These are phyloP conservation scores for Mortierella polycephala DNA, from an alignment of 371 early-diverging fungal genomes.

Conservation along the genomic window DNA sequence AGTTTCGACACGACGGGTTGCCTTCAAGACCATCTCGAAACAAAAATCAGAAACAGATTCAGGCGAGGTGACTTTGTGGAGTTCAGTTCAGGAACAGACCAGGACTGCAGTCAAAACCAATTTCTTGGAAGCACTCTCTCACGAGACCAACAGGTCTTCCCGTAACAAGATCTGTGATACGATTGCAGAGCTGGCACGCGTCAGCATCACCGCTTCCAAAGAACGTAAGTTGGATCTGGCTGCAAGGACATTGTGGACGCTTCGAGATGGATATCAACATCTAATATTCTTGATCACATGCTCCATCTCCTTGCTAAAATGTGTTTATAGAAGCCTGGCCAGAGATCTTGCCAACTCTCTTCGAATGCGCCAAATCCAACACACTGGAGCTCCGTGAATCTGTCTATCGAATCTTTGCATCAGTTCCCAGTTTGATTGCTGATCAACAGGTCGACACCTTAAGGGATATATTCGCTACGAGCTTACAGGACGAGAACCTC, in stretches of 20 bases:
- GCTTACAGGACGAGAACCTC: constrained; percentile 70
- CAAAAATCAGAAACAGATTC: constrained; percentile 37
- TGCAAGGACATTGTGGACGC: neutral
- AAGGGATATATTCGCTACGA: constrained; percentile 71
- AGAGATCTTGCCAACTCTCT: constrained; percentile 78
- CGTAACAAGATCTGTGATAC: constrained; percentile 93
- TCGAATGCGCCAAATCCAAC: constrained; percentile 80
- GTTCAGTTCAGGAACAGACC: constrained; percentile 70
- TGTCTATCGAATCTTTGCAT: constrained; percentile 86
- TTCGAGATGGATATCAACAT: neutral
- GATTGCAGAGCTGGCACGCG: constrained; percentile 85
- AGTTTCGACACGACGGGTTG: constrained; percentile 88
- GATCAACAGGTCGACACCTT: constrained; percentile 74
- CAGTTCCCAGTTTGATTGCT: constrained; percentile 78
- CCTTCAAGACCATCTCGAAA: constrained; percentile 70
- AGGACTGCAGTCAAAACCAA: constrained; percentile 70
- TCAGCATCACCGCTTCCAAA: constrained; percentile 55
- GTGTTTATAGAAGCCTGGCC: constrained; percentile 72
- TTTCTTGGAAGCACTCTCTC: constrained; percentile 78
- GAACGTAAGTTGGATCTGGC: neutral
- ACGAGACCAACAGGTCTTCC: constrained; percentile 75
- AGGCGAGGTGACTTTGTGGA: constrained; percentile 70
- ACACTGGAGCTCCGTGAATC: constrained; percentile 82
- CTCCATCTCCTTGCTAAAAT: neutral
- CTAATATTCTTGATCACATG: neutral